Evolutionary conservation across 495 filamentous ascomycete genomes (phyloP).

Genomic region (Talaromyces nanjingensis): DNA sequence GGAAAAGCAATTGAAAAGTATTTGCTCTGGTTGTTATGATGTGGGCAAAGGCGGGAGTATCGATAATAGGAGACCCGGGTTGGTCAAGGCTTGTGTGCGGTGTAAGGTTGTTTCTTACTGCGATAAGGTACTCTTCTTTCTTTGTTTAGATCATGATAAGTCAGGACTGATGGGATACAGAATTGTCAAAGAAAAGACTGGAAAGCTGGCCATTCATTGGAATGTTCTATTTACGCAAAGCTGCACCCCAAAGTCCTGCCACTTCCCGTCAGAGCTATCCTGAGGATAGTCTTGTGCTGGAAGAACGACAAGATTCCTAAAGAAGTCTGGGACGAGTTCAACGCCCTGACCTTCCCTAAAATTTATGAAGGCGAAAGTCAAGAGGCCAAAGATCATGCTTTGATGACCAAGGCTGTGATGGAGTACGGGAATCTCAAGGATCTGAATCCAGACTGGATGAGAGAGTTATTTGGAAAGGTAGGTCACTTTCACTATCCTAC

Average conservation of each 20-base stretch:
- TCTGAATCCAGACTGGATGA: slow-evolving; percentile 31
- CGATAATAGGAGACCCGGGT: slow-evolving; percentile 10
- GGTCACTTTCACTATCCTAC: slow-evolving; percentile 10
- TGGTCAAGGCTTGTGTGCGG: slow-evolving; percentile 49
- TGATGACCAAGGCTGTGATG: slow-evolving; percentile 48
- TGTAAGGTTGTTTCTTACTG: slow-evolving; percentile 62
- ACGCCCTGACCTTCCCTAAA: slow-evolving; percentile 34
- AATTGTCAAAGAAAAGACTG: slow-evolving; percentile 56
- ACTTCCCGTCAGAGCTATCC: slow-evolving; percentile 46
- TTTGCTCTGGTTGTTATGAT: slow-evolving; percentile 39
- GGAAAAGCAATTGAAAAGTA: slow-evolving; percentile 29
- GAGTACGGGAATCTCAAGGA: slow-evolving; percentile 39
- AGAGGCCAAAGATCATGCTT: slow-evolving; percentile 38
- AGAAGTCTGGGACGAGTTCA: slow-evolving; percentile 34
- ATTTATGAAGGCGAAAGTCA: slow-evolving; percentile 2
- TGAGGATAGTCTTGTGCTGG: slow-evolving; percentile 44
- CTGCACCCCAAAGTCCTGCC: slow-evolving; percentile 46
- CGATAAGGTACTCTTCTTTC: slow-evolving; percentile 41
- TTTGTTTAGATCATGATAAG: no score
- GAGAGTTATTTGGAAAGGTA: slow-evolving; percentile 38
- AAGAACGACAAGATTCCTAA: slow-evolving; percentile 24
- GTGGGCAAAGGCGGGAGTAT: slow-evolving; percentile 16
- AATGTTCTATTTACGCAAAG: slow-evolving; percentile 48
- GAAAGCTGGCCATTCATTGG: slow-evolving; percentile 51
- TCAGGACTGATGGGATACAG: slow-evolving; percentile 23